phyloP scores from a whole-genome alignment of 2,329 filamentous ascomycete genomes.

The Colletotrichum graminicola region DNA sequence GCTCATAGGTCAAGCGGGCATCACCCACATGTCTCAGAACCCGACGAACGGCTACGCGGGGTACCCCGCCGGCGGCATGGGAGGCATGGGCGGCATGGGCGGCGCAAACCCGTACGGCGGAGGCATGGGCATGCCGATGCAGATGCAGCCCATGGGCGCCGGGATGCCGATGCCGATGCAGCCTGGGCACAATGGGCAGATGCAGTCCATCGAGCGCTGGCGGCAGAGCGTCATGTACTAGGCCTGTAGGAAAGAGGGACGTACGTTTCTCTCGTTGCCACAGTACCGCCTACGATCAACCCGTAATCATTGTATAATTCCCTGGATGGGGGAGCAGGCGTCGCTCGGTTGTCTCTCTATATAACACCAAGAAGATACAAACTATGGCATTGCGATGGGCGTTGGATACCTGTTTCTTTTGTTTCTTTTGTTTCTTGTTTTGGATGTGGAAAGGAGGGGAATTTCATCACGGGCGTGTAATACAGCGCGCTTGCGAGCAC shows the following conservation, averaged over 20 bases:
- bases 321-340: not conserved
- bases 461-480: not conserved
- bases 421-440: not conserved
- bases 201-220: conserved; percentile 52
- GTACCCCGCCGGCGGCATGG: conserved; percentile 43
- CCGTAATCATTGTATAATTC: not conserved
- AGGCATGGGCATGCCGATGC: conserved; percentile 44
- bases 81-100: conserved; percentile 44
- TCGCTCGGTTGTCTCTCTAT: conserved; percentile 9
- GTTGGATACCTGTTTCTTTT: conserved; percentile 34
- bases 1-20: conserved; percentile 23
- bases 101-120: conserved; percentile 42
- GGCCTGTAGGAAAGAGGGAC: not conserved
- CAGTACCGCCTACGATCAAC: not conserved
- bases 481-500: conserved; percentile 18
- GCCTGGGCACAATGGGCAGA: conserved; percentile 40
- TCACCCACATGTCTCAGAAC: conserved; percentile 30
- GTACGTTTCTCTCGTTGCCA: not conserved
- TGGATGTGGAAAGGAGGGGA: not conserved
- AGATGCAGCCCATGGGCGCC: conserved; percentile 39
- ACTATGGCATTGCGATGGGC: conserved; percentile 38
- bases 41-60: conserved; percentile 27
- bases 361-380: conserved; percentile 10
- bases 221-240: conserved; percentile 53
- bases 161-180: conserved; percentile 43